These are phyloP conservation scores for Xeromyces bisporus DNA, from an alignment of 495 filamentous ascomycete species.

Conservation along the genomic window DNA sequence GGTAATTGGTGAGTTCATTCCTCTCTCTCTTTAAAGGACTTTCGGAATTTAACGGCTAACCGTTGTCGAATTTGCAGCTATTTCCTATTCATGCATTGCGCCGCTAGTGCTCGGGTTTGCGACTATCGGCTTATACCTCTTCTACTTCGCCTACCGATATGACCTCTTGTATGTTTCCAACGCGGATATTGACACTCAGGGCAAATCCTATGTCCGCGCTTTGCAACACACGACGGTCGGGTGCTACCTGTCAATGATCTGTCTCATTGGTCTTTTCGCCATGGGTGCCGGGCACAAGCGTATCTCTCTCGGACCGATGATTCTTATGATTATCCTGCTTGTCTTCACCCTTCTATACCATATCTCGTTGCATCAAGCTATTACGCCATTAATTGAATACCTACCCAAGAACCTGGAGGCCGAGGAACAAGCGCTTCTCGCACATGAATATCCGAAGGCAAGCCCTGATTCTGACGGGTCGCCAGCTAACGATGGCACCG, in stretches of 20 bases:
- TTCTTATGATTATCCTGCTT: constrained; percentile 71
- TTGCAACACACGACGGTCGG: constrained; percentile 83
- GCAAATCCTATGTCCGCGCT: constrained; percentile 71
- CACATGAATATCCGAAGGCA: constrained; percentile 23
- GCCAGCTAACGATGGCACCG: not conserved
- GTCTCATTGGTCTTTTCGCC: constrained; percentile 81
- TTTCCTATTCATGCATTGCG: constrained; percentile 81
- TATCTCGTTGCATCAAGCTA: constrained; percentile 56
- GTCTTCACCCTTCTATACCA: constrained; percentile 73
- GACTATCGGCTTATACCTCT: constrained; percentile 62
- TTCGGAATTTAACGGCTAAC: not conserved
- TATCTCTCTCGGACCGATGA: constrained; percentile 49
- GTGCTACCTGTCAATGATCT: constrained; percentile 69
- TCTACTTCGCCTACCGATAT: constrained; percentile 92
- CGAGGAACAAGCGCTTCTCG: constrained; percentile 48
- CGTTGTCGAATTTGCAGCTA: constrained; percentile 27
- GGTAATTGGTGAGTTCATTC: constrained; percentile 42
- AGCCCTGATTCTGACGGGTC: constrained; percentile 10
- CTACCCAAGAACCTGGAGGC: constrained; percentile 50
- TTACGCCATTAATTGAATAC: constrained; percentile 66
- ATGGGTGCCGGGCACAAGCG: constrained; percentile 43
- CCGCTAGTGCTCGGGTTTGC: constrained; percentile 81
- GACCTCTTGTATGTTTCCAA: constrained; percentile 88
- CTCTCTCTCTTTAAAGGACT: too few species aligned
- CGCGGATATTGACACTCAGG: constrained; percentile 74